Conservation (phyloP, 108 stramenopile species). For the Skeletonema costatum region DNA sequence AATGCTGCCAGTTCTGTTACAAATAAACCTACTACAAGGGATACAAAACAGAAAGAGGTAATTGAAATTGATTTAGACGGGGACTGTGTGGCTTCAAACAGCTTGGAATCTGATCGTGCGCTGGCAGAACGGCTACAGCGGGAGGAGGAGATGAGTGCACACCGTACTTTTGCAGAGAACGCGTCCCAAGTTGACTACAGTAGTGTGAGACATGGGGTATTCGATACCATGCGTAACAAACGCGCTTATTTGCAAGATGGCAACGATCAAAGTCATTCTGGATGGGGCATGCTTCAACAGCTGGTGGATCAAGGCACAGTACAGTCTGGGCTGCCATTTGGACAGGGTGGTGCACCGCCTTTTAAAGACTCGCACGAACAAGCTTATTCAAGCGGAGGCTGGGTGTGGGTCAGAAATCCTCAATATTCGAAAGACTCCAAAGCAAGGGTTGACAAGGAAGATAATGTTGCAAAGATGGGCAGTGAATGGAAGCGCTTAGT, state of each 20-base stretch:
- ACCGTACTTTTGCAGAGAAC: background rate
- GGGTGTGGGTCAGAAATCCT: background rate
- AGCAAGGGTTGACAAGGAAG: background rate
- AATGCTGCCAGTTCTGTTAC: background rate
- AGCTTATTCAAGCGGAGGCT: background rate
- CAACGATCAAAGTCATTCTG: background rate
- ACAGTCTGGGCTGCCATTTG: too few species aligned
- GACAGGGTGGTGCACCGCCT: background rate
- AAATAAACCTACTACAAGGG: background rate
- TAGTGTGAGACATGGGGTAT: background rate
- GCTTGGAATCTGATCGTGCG: background rate
- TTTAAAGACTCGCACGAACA: background rate
- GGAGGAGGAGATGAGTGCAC: background rate
- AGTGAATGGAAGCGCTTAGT: background rate
- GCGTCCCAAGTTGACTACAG: background rate
- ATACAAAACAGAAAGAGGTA: background rate
- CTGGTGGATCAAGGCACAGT: too few species aligned
- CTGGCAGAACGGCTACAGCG: background rate
- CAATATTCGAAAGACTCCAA: background rate
- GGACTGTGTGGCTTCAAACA: background rate
- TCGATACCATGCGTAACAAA: background rate
- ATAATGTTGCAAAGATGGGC: background rate
- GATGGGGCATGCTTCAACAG: too few species aligned
- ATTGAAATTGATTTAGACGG: background rate
- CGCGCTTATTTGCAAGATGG: background rate